Percentiles rank a stretch among this genome's conserved stretches.
phyloP scores from a whole-genome alignment of 768 basidiomycete species.

The Mycena alexandri region DNA sequence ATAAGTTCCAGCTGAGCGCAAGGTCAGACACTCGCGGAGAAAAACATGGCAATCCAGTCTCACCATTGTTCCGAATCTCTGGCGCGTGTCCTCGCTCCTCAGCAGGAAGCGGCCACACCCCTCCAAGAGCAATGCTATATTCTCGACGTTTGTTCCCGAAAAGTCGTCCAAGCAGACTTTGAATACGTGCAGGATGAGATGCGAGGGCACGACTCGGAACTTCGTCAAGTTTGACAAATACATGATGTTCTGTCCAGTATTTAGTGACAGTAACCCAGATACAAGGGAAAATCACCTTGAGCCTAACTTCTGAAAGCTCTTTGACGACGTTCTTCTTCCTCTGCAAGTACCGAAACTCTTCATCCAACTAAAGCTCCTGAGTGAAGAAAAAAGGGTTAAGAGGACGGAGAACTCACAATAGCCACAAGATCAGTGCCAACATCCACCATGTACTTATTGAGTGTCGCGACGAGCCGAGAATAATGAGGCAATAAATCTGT shows the following conservation, averaged over 20 bases:
- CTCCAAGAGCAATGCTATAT: conserved; percentile 90
- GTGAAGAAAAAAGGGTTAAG: background rate
- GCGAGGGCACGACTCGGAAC: conserved; percentile 90
- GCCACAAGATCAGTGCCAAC: conserved; percentile 86
- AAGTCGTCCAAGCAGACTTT: conserved; percentile 99
- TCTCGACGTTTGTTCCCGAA: conserved; percentile 92
- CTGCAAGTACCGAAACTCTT: conserved; percentile 96
- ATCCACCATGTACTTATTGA: conserved; percentile 95
- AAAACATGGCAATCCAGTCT: conserved; percentile 29
- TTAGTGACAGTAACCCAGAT: conserved; percentile 7
- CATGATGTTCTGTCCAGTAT: conserved; percentile 75
- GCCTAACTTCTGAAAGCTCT: conserved; percentile 86
- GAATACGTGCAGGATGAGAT: conserved; percentile 94
- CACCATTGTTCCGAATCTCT: conserved; percentile 92
- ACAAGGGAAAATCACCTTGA: conserved; percentile 68
- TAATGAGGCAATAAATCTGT: conserved; percentile 95
- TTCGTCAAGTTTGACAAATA: conserved; percentile 96
- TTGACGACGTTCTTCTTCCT: conserved; percentile 93
- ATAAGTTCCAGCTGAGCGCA: conserved; percentile 85
- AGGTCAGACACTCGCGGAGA: conserved; percentile 10
- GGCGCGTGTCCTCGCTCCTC: conserved; percentile 87
- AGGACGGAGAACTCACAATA: conserved; percentile 64
- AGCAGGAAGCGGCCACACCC: conserved; percentile 94
- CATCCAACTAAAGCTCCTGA: conserved; percentile 77
- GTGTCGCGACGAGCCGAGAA: conserved; percentile 87